A percentile compares a stretch with the other conserved stretches of the same genome.
Evolutionary conservation across 176 grass and related monocot genomes (phyloP).

Genomic region (Melocanna baccifera): DNA sequence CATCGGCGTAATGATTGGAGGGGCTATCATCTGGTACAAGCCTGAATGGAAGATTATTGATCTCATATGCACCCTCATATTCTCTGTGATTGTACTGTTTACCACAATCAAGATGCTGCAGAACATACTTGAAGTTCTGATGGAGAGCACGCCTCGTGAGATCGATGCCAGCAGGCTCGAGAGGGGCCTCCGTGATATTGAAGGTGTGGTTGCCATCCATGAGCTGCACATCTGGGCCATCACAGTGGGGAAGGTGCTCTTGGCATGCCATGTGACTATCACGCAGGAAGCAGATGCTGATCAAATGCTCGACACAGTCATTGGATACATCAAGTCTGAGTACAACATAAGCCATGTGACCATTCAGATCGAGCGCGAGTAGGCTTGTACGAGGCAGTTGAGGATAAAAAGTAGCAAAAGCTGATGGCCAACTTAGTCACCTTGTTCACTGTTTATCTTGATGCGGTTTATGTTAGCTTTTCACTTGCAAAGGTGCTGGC

Average conservation of each 20-base stretch:
- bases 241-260: conserved; percentile 89
- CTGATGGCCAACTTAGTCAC: not conserved
- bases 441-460: conserved; percentile 5
- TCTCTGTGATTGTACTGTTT: conserved; percentile 80
- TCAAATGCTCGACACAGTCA: conserved; percentile 75
- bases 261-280: conserved; percentile 91
- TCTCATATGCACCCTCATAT: conserved; percentile 94
- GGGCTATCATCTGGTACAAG: conserved; percentile 99
- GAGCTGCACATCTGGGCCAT: conserved; percentile 99
- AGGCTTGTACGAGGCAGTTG: not conserved
- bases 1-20: conserved; percentile 90
- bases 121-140: conserved; percentile 86
- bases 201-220: conserved; percentile 76
- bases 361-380: conserved; percentile 91
- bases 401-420: not conserved
- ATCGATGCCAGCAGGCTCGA: conserved; percentile 79
- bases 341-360: conserved; percentile 99
- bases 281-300: conserved; percentile 62
- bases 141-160: conserved; percentile 96
- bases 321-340: conserved; percentile 86
- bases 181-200: conserved; percentile 68
- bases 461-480: not conserved
- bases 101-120: conserved; percentile 87
- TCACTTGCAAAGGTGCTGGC: not conserved
- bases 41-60: conserved; percentile 99